These are phyloP conservation scores for Proliferodiscus dingleyae DNA, from an alignment of 2,329 filamentous ascomycete species.

Conservation along the genomic window DNA sequence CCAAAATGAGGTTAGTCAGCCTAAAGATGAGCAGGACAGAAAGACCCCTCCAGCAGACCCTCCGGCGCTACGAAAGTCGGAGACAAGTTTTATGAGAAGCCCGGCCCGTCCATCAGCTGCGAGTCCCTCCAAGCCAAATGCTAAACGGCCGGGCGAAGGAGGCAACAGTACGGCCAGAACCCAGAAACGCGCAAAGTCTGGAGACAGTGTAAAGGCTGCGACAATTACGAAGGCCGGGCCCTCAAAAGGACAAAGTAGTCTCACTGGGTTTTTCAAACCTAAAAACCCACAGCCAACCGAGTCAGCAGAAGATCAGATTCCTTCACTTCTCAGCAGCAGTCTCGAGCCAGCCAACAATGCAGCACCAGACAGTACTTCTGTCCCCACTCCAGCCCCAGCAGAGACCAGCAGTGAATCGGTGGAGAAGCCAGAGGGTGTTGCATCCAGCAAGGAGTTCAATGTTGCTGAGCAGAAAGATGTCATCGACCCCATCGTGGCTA, in stretches of 20 bases:
- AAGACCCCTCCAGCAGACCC: neutral
- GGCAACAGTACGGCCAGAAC: constrained; percentile 17
- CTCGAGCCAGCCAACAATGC: constrained; percentile 1
- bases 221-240: constrained; percentile 43
- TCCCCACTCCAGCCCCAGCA: neutral
- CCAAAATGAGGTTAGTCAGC: neutral
- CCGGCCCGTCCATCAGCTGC: neutral
- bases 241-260: constrained; percentile 32
- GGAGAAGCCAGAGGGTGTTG: constrained; percentile 1
- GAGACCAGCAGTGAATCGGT: neutral
- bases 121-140: constrained; percentile 7
- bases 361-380: neutral
- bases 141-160: constrained; percentile 16
- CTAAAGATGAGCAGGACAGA: neutral
- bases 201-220: constrained; percentile 15
- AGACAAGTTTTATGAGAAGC: constrained; percentile 17
- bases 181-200: constrained; percentile 49
- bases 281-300: constrained; percentile 35
- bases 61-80: neutral
- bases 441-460: constrained; percentile 10
- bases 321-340: constrained; percentile 1
- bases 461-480: constrained; percentile 32
- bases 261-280: constrained; percentile 77
- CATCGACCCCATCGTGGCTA: constrained; percentile 65
- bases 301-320: constrained; percentile 3